Evolutionary conservation across 768 basidiomycete species (phyloP).

Genomic region (Tulasnella sp.): DNA sequence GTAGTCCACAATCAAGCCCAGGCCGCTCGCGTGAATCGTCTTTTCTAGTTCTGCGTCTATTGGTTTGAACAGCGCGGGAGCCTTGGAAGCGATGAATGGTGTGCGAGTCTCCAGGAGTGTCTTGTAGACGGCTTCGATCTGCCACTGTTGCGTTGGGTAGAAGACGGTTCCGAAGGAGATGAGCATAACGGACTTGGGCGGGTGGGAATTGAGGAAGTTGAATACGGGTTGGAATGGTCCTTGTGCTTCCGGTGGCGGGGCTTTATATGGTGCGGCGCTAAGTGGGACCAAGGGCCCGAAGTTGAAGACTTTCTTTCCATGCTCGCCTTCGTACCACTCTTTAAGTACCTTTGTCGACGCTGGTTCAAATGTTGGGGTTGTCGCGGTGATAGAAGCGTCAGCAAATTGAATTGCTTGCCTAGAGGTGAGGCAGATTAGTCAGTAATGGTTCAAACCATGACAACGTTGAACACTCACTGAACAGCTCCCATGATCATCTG

Average conservation of each 20-base stretch:
- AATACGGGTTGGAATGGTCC: not conserved
- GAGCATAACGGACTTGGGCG: not conserved
- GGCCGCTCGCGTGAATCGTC: not conserved
- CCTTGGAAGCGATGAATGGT: not conserved
- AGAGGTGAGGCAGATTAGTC: not conserved
- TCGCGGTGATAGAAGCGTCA: not conserved
- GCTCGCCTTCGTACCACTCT: not conserved
- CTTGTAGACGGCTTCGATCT: not conserved
- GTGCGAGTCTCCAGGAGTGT: not conserved
- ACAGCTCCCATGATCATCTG: not conserved
- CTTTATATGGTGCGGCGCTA: not conserved
- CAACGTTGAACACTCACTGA: not conserved
- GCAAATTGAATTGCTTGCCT: not conserved
- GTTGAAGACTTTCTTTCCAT: not conserved
- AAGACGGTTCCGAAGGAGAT: conserved; percentile 1
- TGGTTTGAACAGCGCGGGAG: not conserved
- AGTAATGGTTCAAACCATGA: not conserved
- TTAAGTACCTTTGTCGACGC: not conserved
- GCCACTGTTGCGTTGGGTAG: not conserved
- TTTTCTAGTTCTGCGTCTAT: not conserved
- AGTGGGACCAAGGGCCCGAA: not conserved
- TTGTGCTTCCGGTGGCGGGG: not conserved
- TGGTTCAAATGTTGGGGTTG: not conserved
- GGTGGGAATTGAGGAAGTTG: not conserved
- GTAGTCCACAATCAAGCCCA: not conserved